Evolutionary conservation across 2,329 filamentous ascomycete species (phyloP), one percentile per base, ranked within the genome.

Genomic region (Byssoonygena ceratinophila): DNA sequence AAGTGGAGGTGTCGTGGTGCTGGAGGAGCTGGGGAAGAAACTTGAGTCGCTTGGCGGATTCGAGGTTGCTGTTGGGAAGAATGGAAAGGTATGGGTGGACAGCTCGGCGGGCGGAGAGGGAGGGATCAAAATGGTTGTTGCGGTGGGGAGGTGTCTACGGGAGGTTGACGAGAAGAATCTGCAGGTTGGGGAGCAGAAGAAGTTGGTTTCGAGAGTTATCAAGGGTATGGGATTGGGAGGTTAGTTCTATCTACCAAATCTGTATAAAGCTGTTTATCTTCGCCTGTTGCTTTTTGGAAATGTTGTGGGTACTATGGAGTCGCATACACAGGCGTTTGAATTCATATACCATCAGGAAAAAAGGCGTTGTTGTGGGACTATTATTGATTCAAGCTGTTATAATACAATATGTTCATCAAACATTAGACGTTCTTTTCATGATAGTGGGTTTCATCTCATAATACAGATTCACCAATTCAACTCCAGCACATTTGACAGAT

Each of bases 61-160:
- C 66, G 92, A 98, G 74, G 86, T 94, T 55, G 91, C 91, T 0
- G 86, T 95, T 7, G 92, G 92, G 16, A 81, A 88, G 63, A 98
- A 98, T 68, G 92, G 92, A 37, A 84, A 81, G 66, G 79, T 97
- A 20, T 97, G 92, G 89, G 85, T 97, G 12, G 83, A 91, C 63
- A 89, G 85, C 59, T 68, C 70, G 4, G 68, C 69, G 53, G 85
- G 84, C 25, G 84, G 76, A 56, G 66, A 69, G 27, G 59, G 55
- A 52, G 64, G 66, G 12, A 72, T 84, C 34, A 84, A 79, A 70
- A 82, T 81, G 29, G 83, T 89, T 6, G 73, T 95, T 56, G 78
- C 81, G 0, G 85, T 97, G 52, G 91, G 90, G 1, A 81, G 80
- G 59, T 86, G 87, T 40, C 73, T 98, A 45, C 77, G 78, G 61